A percentile compares a stretch with the other conserved stretches of the same genome.
These are phyloP conservation scores for Phytophthora sojae DNA, from an alignment of 352 stramenopile species.

Conservation along the genomic window DNA sequence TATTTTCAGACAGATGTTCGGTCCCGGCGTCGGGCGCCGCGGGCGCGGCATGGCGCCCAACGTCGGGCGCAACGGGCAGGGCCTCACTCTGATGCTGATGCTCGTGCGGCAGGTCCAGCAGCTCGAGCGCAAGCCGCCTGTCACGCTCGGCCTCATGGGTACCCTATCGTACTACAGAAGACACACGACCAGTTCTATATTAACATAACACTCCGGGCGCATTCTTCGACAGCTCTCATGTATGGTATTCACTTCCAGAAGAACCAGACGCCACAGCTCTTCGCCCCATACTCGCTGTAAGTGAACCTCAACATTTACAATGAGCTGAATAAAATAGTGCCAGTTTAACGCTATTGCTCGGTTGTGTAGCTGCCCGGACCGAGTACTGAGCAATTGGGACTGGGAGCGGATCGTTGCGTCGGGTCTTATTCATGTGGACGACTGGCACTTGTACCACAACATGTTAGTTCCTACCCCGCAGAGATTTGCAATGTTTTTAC, in stretches of 20 bases:
- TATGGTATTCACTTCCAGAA: conserved; percentile 65
- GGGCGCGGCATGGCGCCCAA: conserved; percentile 47
- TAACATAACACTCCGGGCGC: background rate
- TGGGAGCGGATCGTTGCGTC: conserved; percentile 70
- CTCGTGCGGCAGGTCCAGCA: conserved; percentile 53
- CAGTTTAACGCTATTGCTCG: background rate
- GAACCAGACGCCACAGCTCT: conserved; percentile 40
- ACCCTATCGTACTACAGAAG: background rate
- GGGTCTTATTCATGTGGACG: conserved; percentile 86
- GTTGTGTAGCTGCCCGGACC: conserved; percentile 70
- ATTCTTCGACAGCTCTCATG: conserved; percentile 47
- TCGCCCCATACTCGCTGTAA: conserved; percentile 58
- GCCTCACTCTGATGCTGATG: conserved; percentile 50
- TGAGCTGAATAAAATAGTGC: background rate
- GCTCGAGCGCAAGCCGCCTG: conserved; percentile 67
- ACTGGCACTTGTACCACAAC: conserved; percentile 93
- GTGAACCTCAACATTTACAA: conserved; percentile 6
- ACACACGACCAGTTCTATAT: background rate
- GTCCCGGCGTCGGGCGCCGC: conserved; percentile 38
- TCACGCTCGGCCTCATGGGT: conserved; percentile 66
- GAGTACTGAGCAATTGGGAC: conserved; percentile 52
- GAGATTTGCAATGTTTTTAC: too few relatives aligned
- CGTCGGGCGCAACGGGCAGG: conserved; percentile 28
- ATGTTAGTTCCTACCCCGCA: conserved; percentile 54
- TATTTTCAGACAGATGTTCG: conserved; percentile 24